These are phyloP conservation scores for Bassia scoparia DNA, from an alignment of 148 eudicot genomes.

Conservation along the genomic window DNA sequence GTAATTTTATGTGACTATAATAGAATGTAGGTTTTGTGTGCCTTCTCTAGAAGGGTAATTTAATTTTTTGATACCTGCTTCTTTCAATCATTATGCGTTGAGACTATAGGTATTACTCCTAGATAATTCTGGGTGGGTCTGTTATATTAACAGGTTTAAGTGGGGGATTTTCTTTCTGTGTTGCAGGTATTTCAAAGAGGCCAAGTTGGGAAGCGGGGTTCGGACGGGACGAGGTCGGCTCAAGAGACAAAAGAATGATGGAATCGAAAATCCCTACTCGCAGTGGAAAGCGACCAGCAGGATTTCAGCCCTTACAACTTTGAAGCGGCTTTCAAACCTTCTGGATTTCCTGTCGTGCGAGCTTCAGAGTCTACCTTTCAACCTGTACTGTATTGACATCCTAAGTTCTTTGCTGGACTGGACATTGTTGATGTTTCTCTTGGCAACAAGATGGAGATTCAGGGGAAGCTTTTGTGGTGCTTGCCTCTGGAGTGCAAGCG, in stretches of 20 bases:
- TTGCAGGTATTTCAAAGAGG: conserved; percentile 80
- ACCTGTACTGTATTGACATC: conserved; percentile 72
- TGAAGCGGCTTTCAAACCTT: conserved; percentile 43
- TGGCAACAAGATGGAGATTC: conserved; percentile 56
- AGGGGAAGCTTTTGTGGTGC: conserved; percentile 80
- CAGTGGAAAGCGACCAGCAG: conserved; percentile 66
- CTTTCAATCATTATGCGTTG: conserved; percentile 7
- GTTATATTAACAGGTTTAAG: conserved; percentile 89
- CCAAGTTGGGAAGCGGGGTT: conserved; percentile 96
- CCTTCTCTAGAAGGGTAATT: conserved; percentile 1
- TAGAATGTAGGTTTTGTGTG: conserved; percentile 5
- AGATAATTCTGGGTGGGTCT: conserved; percentile 63
- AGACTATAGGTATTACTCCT: conserved; percentile 25
- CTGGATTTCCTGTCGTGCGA: conserved; percentile 71
- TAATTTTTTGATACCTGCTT: background rate
- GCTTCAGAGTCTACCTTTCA: conserved; percentile 77
- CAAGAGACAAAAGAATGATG: conserved; percentile 98
- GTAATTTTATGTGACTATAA: background rate
- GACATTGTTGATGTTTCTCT: conserved; percentile 78
- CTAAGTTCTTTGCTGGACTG: conserved; percentile 74
- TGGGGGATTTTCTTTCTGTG: conserved; percentile 55
- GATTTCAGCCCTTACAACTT: conserved; percentile 44
- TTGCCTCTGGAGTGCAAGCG: conserved; percentile 67
- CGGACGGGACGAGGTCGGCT: conserved; percentile 96
- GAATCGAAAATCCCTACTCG: conserved; percentile 96